Base-by-base conservation (phyloP, 2,329 filamentous ascomycete genomes). In the Paraphaeosphaeria sporulosa region DNA sequence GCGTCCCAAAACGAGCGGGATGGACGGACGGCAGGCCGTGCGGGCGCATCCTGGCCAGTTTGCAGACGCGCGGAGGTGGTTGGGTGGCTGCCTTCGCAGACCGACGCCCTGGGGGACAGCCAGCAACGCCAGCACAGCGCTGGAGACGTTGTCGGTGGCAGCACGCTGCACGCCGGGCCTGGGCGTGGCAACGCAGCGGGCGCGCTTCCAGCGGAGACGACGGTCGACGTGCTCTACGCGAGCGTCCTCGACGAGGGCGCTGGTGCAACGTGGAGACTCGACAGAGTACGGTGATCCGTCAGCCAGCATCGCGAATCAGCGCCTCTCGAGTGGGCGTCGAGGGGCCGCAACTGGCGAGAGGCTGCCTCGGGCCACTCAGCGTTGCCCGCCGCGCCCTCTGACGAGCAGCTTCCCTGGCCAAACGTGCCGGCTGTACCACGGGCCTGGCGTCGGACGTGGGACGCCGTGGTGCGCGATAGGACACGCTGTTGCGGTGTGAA, bases 251-350 rank as follows among this genome's bases (percentile, higher is more conserved):
- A 54, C 66, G 62, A 54, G 44, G 47, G 58, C 65, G 66, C 64
- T 60, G 64, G 72, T 76, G 75, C 75, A 70, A 77, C 74, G 74
- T 76, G 74, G 75, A 75, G 70, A 72, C 74, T 76, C 71, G 71
- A 76, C 61, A 69, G 68, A 60, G 72, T 72, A 63, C 72, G 67
- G 71, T 71, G 61, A 63, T 67, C 67, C 75, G 75, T 73, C 73
- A 75, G 70, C 67, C 70, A 71, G 70, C 64, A 61, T 58, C 59
- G 51, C 64, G 65, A 62, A 66, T 67, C 51, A 69, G 58, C 62
- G 52, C 49, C 52, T 23, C 23, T 30, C 19, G 19, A n/a, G 49
- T 27, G 34, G 5, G 34, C 42, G 62, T 56, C 61, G 59, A 65
- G 55, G 63, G 56, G 68, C n/a, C n/a, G n/a, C n/a, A n/a, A n/a